Base-by-base conservation (phyloP, 2,329 filamentous ascomycete genomes). In the Thielaviopsis cerberus region DNA sequence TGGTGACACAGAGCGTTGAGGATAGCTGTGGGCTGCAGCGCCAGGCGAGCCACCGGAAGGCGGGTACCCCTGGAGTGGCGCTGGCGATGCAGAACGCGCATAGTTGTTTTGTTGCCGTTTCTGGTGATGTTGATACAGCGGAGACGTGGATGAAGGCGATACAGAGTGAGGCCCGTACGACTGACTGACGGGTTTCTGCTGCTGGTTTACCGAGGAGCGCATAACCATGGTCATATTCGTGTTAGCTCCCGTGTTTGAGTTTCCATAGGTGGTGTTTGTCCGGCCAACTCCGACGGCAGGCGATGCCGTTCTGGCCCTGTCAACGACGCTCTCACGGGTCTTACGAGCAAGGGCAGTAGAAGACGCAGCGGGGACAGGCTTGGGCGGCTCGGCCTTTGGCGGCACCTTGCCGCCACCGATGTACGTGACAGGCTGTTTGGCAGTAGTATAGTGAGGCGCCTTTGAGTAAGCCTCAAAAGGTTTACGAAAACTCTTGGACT, bases 391-490 rank as follows among this genome's bases (percentile, higher is more conserved):
- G 20, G 54, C 22, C 37, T 73, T 68, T 58, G 70, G 67, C 22
- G 71, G 66, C 13, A 66, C 63, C 15, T 66, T 66, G 2, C 72
- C 67, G 7, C 70, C 67, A 24, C 78, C 72, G 61, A 72, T 71
- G 67, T 76, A 79, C n/a, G 74, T 73, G 63, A 79, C 77, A 24
- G 78, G 78, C 59, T 80, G 77, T 63, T 82, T 79, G 34, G 78
- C 78, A 17, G 77, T 81, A 15, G 79, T 80, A 67, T 84, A 82
- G 65, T 82, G 80, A 25, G 81, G 81, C 24, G 80, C 80, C 63
- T 82, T 82, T 37, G 80, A 72, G 66, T 85, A 85, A 45, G 81
- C 80, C 67, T 83, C 78, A 64, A 84, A 85, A 0, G 81, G 81
- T 62, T 82, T 83, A 62, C 81, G 77, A 64, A 82, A 83, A 1